These are phyloP conservation scores for Phenoliferia sp. DNA, from an alignment of 1,284 basidiomycete genomes.

Conservation along the genomic window DNA sequence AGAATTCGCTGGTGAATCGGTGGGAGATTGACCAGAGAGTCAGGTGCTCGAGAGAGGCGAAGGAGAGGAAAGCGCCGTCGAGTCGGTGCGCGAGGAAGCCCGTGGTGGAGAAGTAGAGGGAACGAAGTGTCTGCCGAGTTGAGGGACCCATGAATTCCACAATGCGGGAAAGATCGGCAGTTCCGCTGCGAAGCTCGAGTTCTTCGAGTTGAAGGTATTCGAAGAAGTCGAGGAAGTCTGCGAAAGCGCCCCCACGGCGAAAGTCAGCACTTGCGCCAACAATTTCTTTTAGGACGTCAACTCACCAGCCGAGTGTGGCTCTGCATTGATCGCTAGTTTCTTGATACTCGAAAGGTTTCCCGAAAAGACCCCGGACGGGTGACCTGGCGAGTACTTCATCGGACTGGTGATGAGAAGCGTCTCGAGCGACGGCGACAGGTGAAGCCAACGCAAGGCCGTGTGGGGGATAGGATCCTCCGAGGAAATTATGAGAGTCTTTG, in stretches of 20 bases:
- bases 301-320: slow-evolving; percentile 5
- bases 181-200: slow-evolving; percentile 7
- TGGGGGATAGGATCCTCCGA: not conserved
- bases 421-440: not conserved
- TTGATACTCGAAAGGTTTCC: not conserved
- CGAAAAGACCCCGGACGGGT: not conserved
- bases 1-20: slow-evolving; percentile 4
- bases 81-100: not conserved
- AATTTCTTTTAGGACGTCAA: not conserved
- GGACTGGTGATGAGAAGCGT: not conserved
- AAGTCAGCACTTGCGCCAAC: not conserved
- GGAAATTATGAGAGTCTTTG: not conserved
- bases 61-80: not conserved
- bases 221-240: slow-evolving; percentile 3
- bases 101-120: not conserved
- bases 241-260: no score
- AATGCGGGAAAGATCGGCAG: not conserved
- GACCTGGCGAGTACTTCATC: not conserved
- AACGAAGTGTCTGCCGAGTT: not conserved
- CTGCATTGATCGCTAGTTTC: not conserved
- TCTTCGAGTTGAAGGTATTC: not conserved
- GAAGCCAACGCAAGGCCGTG: not conserved
- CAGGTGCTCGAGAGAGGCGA: slow-evolving; percentile 4
- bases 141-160: not conserved
- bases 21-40: not conserved